phyloP scores from a whole-genome alignment of 164 flowering plant genomes.

The Vitis vinifera region ASM3070453v1 NC_081814.1:7948501-7949000 shows the following conservation, averaged over 20 bases:
- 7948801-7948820: conserved; percentile 32
- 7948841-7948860: conserved; percentile 29
- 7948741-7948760: conserved; percentile 39
- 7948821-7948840: conserved; percentile 30
- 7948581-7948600: too few relatives aligned
- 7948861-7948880: conserved; percentile 51
- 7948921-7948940: conserved; percentile 79
- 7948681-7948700: conserved; percentile 38
- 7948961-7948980: not conserved
- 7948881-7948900: conserved; percentile 76
- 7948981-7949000: not conserved
- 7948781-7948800: conserved; percentile 26
- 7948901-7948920: conserved; percentile 65
- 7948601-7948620: too few relatives aligned
- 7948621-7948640: too few relatives aligned
- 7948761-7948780: conserved; percentile 38
- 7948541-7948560: too few relatives aligned
- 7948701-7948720: conserved; percentile 33
- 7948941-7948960: not conserved
- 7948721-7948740: conserved; percentile 39
- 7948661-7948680: not conserved
- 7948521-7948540: too few relatives aligned
- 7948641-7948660: not conserved
- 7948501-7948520: too few relatives aligned
- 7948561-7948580: too few relatives aligned